phyloP scores from a whole-genome alignment of 345 rosid genomes.

The Linum trigynum region DNA sequence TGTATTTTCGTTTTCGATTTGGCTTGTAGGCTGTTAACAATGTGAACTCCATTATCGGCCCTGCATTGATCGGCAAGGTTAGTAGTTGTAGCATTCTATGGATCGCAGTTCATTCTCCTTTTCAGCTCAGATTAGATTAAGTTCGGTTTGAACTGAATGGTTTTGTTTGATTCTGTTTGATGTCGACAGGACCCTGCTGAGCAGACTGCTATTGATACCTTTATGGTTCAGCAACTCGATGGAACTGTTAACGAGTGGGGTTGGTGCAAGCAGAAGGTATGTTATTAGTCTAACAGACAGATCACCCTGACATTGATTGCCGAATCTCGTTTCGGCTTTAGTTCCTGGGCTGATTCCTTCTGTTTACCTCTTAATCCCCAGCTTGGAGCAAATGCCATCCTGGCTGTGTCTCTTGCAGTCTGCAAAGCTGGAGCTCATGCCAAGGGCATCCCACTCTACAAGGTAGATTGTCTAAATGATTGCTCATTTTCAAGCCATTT shows the following conservation, averaged over 20 bases:
- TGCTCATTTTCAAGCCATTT: too few species aligned
- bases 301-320: neutral
- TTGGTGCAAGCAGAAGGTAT: constrained; percentile 73
- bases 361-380: constrained; percentile 8
- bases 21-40: constrained; percentile 44
- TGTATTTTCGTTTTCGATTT: neutral
- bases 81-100: neutral
- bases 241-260: constrained; percentile 78
- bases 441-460: constrained; percentile 59
- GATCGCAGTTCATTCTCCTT: neutral
- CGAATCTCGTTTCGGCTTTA: neutral
- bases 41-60: constrained; percentile 49
- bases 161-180: neutral
- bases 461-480: constrained; percentile 22
- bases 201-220: constrained; percentile 42
- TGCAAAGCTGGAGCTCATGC: constrained; percentile 64
- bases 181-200: constrained; percentile 47
- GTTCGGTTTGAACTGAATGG: neutral
- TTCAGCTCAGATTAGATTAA: neutral
- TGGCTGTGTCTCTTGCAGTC: constrained; percentile 67
- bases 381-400: constrained; percentile 72
- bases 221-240: constrained; percentile 63
- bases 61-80: constrained; percentile 65
- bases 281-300: neutral
- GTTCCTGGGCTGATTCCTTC: neutral